phyloP scores from a whole-genome alignment of 2,329 filamentous ascomycete genomes.

The Verticillium klebahnii region DNA sequence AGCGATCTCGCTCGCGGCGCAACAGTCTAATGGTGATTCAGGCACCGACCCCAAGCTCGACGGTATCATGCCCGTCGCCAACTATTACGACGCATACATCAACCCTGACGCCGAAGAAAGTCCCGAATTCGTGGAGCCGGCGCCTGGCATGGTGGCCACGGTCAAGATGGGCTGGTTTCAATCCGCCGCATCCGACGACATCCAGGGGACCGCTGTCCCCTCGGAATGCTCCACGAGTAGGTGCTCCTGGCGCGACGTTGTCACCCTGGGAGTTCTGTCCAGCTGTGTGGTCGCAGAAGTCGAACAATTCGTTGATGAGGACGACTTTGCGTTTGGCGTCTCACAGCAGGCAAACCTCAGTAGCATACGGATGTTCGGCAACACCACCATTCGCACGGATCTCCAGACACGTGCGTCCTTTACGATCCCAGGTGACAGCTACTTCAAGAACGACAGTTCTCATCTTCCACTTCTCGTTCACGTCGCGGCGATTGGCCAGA shows the following conservation, averaged over 20 bases:
- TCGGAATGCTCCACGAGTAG: neutral
- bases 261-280: neutral
- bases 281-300: neutral
- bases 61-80: neutral
- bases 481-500: neutral
- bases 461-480: neutral
- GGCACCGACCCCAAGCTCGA: neutral
- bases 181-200: neutral
- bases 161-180: neutral
- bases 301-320: neutral
- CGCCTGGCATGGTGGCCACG: neutral
- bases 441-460: neutral
- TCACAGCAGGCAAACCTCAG: neutral
- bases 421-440: neutral
- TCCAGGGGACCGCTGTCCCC: neutral
- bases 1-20: neutral
- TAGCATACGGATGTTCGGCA: neutral
- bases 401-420: neutral
- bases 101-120: neutral
- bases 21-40: neutral
- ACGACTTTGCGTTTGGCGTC: neutral
- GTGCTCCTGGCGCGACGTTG: neutral
- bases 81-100: neutral
- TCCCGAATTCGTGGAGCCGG: neutral
- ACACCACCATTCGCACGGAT: neutral